Evolutionary conservation across 257 asterid genomes (phyloP).

Genomic region (Solanum habrochaites): DNA sequence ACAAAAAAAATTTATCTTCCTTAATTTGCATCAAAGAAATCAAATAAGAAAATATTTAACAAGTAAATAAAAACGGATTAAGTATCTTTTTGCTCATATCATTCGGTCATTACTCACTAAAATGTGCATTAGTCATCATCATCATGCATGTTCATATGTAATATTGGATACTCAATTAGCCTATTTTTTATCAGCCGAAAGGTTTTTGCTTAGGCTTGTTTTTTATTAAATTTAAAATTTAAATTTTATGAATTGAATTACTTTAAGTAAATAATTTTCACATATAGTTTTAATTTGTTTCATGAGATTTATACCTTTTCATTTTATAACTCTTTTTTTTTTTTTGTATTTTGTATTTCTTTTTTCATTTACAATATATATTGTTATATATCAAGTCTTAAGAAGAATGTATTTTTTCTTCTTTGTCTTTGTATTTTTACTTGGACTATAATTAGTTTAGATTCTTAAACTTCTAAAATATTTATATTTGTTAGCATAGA

Average conservation of each 20-base stretch:
- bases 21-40: too few species aligned
- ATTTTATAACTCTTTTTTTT: accelerated
- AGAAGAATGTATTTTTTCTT: too few species aligned
- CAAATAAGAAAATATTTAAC: not conserved
- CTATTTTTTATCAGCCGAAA: not conserved
- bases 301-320: not conserved
- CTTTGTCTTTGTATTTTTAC: not conserved
- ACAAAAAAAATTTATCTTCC: too few species aligned
- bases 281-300: not conserved
- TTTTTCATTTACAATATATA: too few species aligned
- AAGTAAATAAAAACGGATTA: not conserved
- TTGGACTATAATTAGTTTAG: too few species aligned
- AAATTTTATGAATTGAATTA: not conserved
- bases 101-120: not conserved
- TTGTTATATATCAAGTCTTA: not conserved
- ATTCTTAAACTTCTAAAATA: too few species aligned
- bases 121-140: not conserved
- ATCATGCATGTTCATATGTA: not conserved
- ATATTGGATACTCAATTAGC: not conserved
- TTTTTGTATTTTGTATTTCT: not conserved
- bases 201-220: not conserved
- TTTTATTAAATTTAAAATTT: not conserved
- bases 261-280: not conserved
- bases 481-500: too few species aligned
- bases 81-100: not conserved